Conservation (phyloP, 1,284 basidiomycete genomes). For the Ustilago sp. region DNA sequence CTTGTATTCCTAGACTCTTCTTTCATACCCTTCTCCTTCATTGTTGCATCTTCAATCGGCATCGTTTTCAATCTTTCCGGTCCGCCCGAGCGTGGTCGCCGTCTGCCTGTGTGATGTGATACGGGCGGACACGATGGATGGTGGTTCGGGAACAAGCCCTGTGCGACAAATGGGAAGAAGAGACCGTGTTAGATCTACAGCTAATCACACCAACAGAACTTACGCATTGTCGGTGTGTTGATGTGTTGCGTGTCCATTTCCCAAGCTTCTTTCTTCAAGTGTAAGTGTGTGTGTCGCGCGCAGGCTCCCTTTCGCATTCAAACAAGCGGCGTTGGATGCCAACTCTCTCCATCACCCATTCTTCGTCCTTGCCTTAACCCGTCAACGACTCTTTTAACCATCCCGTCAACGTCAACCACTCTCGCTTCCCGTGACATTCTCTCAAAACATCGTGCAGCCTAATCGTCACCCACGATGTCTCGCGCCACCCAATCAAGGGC, state of each 20-base stretch:
- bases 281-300: constrained; percentile 5
- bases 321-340: neutral
- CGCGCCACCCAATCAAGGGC: constrained; percentile 64
- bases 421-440: neutral
- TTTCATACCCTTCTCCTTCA: constrained; percentile 4
- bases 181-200: neutral
- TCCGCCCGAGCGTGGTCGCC: neutral
- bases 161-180: neutral
- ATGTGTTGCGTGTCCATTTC: constrained; percentile 6
- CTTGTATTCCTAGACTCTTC: neutral
- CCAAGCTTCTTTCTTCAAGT: neutral
- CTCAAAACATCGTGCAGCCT: neutral
- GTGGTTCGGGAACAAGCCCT: neutral
- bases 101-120: neutral
- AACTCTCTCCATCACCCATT: neutral
- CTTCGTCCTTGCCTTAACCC: neutral
- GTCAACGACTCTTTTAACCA: neutral
- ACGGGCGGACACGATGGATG: neutral
- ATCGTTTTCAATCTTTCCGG: neutral
- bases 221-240: neutral
- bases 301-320: constrained; percentile 4
- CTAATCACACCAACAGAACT: neutral
- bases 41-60: neutral
- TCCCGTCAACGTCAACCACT: neutral
- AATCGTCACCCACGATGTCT: constrained; percentile 46